These are phyloP conservation scores for Pseudozyma sp. DNA, from an alignment of 1,284 basidiomycete species.

Conservation along the genomic window DNA sequence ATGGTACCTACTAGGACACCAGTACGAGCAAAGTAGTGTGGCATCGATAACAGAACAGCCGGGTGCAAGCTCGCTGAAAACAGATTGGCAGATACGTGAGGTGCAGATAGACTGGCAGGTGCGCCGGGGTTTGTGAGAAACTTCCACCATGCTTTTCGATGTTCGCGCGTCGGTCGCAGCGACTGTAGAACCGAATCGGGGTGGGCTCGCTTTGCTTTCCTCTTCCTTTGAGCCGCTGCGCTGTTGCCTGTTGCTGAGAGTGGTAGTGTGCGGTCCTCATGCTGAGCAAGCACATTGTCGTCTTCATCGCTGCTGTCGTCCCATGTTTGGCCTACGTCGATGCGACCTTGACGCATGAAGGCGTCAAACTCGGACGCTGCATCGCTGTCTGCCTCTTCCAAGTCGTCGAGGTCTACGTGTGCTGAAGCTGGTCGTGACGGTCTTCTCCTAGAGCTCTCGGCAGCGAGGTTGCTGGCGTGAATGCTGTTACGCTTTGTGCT, in stretches of 20 bases:
- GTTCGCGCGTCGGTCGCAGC: slow-evolving; percentile 30
- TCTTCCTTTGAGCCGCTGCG: slow-evolving; percentile 7
- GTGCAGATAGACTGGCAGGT: slow-evolving; percentile 60
- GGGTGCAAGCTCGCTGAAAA: slow-evolving; percentile 65
- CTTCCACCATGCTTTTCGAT: slow-evolving; percentile 47
- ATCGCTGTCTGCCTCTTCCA: slow-evolving; percentile 51
- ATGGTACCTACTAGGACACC: slow-evolving; percentile 51
- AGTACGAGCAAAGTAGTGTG: slow-evolving; percentile 62
- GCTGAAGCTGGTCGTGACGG: slow-evolving; percentile 1
- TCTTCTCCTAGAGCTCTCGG: background rate
- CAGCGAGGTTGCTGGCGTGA: background rate
- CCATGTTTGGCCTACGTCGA: slow-evolving; percentile 48
- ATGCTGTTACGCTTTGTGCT: background rate
- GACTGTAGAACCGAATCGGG: slow-evolving; percentile 36
- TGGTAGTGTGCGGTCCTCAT: slow-evolving; percentile 31
- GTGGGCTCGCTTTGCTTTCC: background rate
- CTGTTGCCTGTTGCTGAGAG: slow-evolving; percentile 26
- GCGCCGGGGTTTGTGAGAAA: slow-evolving; percentile 52
- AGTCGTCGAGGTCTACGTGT: slow-evolving; percentile 24
- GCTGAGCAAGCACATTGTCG: slow-evolving; percentile 9
- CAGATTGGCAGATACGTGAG: slow-evolving; percentile 63
- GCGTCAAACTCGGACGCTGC: slow-evolving; percentile 40
- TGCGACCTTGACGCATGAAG: slow-evolving; percentile 40
- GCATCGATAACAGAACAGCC: slow-evolving; percentile 64
- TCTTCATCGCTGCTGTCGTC: slow-evolving; percentile 58